These are phyloP conservation scores for Backusella australiensis DNA, from an alignment of 192 early-diverging fungal species.

Conservation along the genomic window DNA sequence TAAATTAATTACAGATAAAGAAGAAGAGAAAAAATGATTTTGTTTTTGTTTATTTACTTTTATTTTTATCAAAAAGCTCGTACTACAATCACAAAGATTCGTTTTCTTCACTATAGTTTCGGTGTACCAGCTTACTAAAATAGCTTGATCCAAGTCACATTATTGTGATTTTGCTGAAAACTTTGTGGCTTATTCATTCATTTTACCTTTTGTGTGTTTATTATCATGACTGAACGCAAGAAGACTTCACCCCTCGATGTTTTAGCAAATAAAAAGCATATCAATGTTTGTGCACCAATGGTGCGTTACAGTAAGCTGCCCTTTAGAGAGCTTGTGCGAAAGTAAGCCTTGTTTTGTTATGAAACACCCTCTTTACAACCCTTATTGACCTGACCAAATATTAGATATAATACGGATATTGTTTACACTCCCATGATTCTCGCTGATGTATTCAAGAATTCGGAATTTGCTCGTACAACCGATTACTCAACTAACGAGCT, in stretches of 20 bases:
- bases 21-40: neutral
- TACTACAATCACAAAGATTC: neutral
- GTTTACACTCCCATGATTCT: constrained; percentile 97
- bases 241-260: constrained; percentile 39
- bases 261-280: constrained; percentile 53
- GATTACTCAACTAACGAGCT: constrained; percentile 80
- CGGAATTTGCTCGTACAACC: constrained; percentile 71
- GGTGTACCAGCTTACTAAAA: neutral
- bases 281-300: constrained; percentile 95
- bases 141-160: neutral
- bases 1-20: neutral
- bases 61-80: neutral
- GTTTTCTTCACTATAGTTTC: neutral
- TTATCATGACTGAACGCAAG: neutral
- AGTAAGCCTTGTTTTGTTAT: constrained; percentile 49
- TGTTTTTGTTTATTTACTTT: neutral
- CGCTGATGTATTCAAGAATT: constrained; percentile 86
- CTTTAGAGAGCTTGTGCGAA: constrained; percentile 82
- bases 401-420: constrained; percentile 82
- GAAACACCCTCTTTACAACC: neutral
- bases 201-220: neutral
- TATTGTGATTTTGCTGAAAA: neutral
- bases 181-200: neutral
- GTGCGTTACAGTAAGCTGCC: constrained; percentile 95
- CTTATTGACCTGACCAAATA: neutral